Base-by-base conservation (phyloP, 208 protist species). In the Spongospora subterranea region DNA sequence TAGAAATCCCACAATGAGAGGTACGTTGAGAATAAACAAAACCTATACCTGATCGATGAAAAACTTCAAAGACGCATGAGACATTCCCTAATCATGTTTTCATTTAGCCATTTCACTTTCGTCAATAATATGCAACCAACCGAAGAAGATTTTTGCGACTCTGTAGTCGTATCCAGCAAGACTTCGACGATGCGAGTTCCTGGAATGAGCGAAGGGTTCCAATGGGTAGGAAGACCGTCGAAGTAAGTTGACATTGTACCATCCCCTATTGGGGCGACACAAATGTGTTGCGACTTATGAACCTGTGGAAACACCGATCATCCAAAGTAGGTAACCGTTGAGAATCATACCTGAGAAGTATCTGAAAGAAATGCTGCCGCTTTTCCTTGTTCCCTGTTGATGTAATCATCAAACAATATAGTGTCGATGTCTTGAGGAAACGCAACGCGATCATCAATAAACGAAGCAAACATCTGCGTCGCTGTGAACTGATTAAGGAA, bases 391-490 rank as follows among this genome's bases (percentile, higher is more conserved):
- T 82, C 71, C 13, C 71, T 6, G 11, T 17, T 6, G 17, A 82
- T 82, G 71, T 82, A 82, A 39, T 82, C 71, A 43, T 82, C 71
- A 43, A 82, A 82, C 6, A 82, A 35, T 13, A 82, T 6, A 82
- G 71, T 82, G n/a, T 82, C 71, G 11, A 82, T 82, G 35, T 82
- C 71, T 40, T 82, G 17, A 20, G 71, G 35, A n/a, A 82, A 82
- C 71, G 6, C 17, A 43, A 82, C n/a, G 71, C 71, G 71, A 6
- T 82, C 71, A n/a, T 82, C 71, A 43, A 82, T 6, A 43, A 82
- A 82, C 71, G 71, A 82, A 45, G 71, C 71, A 82, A 82, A 82
- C 71, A 82, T 82, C 71, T 82, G 71, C 35, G 71, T 82, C 6
- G 6, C n/a, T 35, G 35, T 6, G 17, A 82, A n/a, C 17, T 43